Conservation (phyloP, 1,284 basidiomycete species). For the Apiotrichum siamense region DNA sequence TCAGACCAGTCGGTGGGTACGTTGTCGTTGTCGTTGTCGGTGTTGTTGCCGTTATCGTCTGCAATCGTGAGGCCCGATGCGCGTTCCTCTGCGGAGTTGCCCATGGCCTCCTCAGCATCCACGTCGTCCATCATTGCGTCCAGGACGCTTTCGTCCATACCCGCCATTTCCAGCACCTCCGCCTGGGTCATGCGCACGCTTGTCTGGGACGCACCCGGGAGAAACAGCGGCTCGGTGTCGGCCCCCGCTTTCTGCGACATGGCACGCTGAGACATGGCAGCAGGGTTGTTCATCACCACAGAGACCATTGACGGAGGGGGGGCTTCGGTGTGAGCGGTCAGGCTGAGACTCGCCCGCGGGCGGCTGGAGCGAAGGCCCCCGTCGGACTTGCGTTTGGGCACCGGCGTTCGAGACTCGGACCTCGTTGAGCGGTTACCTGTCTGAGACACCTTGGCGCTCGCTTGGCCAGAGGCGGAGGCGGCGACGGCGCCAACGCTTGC, state of each 20-base stretch:
- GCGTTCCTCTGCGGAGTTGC: no score
- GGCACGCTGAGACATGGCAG: neutral
- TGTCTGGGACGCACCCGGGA: conserved; percentile 15
- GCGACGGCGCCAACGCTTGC: conserved; percentile 6
- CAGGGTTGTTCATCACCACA: neutral
- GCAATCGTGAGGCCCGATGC: no score
- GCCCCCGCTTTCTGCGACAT: neutral
- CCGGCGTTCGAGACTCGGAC: neutral
- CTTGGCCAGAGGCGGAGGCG: neutral
- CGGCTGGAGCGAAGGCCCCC: neutral
- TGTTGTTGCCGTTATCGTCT: neutral
- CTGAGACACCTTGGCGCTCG: neutral
- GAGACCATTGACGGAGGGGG: conserved; percentile 2
- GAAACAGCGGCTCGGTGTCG: conserved; percentile 23
- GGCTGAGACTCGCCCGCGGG: conserved; percentile 17
- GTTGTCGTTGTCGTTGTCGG: neutral
- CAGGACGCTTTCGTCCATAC: conserved; percentile 23
- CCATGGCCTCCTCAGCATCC: conserved; percentile 15
- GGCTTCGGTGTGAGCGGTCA: conserved; percentile 6
- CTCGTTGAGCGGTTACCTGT: neutral
- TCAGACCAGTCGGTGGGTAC: conserved; percentile 11
- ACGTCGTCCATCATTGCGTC: conserved; percentile 28
- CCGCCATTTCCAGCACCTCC: conserved; percentile 27
- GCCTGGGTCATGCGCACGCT: conserved; percentile 23
- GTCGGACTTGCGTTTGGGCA: neutral